Percentiles rank a stretch among this genome's conserved stretches.
Conservation (phyloP, 73 alveolate species). For the Blepharisma japonicum region DNA sequence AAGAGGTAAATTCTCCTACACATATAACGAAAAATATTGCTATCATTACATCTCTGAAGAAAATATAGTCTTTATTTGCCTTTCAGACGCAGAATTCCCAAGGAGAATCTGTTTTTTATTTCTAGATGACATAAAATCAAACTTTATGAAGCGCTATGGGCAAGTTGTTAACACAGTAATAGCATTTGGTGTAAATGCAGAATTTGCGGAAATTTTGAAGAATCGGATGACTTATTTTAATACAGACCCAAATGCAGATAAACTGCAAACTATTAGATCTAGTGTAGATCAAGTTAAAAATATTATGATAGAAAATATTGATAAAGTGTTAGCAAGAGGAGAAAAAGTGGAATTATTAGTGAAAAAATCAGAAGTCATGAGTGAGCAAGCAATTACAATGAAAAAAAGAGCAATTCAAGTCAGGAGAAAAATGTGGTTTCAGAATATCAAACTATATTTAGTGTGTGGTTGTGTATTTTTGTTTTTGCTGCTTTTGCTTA, state of each 20-base stretch:
- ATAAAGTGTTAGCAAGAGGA: conserved; percentile 28
- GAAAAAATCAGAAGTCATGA: conserved; percentile 19
- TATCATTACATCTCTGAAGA: conserved; percentile 29
- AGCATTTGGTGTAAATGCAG: conserved; percentile 30
- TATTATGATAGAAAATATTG: conserved; percentile 28
- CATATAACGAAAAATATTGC: conserved; percentile 10
- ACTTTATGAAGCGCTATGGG: conserved; percentile 7
- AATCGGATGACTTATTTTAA: conserved; percentile 9
- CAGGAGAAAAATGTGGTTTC: conserved; percentile 25
- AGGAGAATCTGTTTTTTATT: conserved; percentile 26
- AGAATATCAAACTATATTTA: conserved; percentile 15
- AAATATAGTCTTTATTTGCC: background rate
- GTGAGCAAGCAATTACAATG: conserved; percentile 30
- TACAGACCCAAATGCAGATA: conserved; percentile 7
- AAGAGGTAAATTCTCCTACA: conserved; percentile 2
- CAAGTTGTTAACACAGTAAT: background rate
- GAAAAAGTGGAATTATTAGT: conserved; percentile 30
- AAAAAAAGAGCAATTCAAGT: conserved; percentile 26
- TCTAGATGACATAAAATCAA: conserved; percentile 12
- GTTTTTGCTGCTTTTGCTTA: background rate
- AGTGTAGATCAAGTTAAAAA: conserved; percentile 25
- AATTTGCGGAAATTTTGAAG: background rate
- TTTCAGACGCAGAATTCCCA: conserved; percentile 22
- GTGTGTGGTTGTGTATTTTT: conserved; percentile 7
- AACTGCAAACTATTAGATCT: background rate